These are phyloP conservation scores for Nymphaea thermarum DNA, from an alignment of 164 flowering plant genomes.

Conservation along the genomic window DNA sequence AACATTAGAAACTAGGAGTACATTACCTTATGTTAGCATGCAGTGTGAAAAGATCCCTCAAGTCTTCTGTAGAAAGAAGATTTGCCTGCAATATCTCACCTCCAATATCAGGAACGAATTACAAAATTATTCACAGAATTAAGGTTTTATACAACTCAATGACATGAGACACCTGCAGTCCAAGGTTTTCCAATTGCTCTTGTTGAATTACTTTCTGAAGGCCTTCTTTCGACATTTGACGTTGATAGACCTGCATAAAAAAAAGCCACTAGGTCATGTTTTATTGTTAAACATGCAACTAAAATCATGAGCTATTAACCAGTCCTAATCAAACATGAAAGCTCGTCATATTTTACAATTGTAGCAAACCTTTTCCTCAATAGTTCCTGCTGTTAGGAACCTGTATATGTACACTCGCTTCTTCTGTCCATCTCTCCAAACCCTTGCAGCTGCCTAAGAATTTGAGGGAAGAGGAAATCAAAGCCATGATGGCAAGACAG, in stretches of 20 bases:
- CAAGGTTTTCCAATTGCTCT: constrained; percentile 44
- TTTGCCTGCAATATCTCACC: constrained; percentile 51
- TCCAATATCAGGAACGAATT: not conserved
- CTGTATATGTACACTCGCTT: constrained; percentile 96
- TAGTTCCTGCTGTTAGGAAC: constrained; percentile 91
- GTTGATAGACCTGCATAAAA: constrained; percentile 77
- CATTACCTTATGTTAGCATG: constrained; percentile 66
- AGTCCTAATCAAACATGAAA: too few relatives aligned
- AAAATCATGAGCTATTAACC: not conserved
- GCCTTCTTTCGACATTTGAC: constrained; percentile 99
- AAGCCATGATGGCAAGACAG: not conserved
- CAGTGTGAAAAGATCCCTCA: constrained; percentile 84
- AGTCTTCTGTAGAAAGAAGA: constrained; percentile 70
- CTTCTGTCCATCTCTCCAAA: constrained; percentile 99
- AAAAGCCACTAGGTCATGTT: not conserved
- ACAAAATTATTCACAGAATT: not conserved
- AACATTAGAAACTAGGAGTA: constrained; percentile 9
- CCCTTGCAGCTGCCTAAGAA: constrained; percentile 93
- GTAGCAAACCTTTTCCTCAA: constrained; percentile 84
- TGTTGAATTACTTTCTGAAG: constrained; percentile 96
- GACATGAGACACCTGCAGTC: constrained; percentile 26
- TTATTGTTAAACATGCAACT: too few relatives aligned
- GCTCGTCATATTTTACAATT: too few relatives aligned
- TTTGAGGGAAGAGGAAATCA: constrained; percentile 2
- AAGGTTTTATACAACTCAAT: not conserved